Base-by-base conservation (phyloP, 768 basidiomycete species). In the Leccinum subgranulosum region DNA sequence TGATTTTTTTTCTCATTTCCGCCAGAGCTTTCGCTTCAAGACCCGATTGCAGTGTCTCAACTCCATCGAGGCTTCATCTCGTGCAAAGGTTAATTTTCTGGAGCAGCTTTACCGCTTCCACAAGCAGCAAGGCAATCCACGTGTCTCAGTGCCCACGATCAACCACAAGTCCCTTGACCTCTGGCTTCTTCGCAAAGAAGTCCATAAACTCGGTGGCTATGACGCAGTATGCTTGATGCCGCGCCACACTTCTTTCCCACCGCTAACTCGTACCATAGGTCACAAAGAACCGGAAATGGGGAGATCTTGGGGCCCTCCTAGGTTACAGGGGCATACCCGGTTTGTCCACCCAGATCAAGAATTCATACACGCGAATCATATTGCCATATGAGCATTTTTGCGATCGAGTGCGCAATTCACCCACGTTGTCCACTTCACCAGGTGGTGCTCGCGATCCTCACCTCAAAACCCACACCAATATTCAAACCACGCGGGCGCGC, bases 91-190 rank as follows among this genome's bases (percentile, higher is more conserved):
- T 73, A 98, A 97, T 78, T 98, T 97, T 75, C 76, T 98, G 63
- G 96, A 98, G 72, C 94, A 97, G 74, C 82, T 99, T 50, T 95
- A 95, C 74, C 89, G 92, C 65, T 99, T 90, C 73, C 97, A 98
- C 75, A 88, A 91, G 66, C 95, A 98, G 72, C 94, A 95, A 75
- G 93, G 93, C 49, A 93, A 94, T 71, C 80, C 86, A 59, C 86
- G 90, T 62, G 87, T 98, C 25, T 86, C 86, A n/a, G 88, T 98
- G 33, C 97, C 97, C 57, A 90, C 89, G 31, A 92, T 99, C 71
- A 94, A 94, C 73, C 87, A 92, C 73, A 91, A 92, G 68, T 83
- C 93, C 2, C 78, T 99, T 53, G 97, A 99, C 78, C 79, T 99
- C 17, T 98, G 94, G 92, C 81, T 88, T 57, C 76, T 99, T 60